Base-by-base conservation (phyloP, 345 rosid genomes). In the Brassica napus region DNA sequence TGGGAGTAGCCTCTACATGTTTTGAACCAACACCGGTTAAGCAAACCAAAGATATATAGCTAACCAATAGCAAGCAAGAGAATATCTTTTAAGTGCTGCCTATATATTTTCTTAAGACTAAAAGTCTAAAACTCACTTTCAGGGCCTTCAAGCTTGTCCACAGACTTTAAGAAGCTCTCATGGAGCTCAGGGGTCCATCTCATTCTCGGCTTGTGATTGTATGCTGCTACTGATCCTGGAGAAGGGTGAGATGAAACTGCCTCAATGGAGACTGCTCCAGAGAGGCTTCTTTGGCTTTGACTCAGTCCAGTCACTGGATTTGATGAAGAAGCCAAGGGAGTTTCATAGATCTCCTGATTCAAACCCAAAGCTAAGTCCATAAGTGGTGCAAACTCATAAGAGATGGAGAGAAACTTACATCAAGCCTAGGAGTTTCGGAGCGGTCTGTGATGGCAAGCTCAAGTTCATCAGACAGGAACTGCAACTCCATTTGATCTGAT, bases 121-220 rank as follows among this genome's bases (percentile, higher is more conserved):
- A 44, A 62, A 83, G 1, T 5, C 18, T 21, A 80, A 37, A 58
- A 83, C 97, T 86, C 82, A 91, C 98, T 94, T 76, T 94, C 98
- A 66, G 98, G 92, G 30, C 98, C 98, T 68, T 91, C 97, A 81
- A 94, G 94, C 76, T 86, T 86, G 77, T 15, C 75, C 69, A 92
- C 94, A 14, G 98, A 91, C 71, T 87, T 90, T 3, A 92, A 66
- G 80, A 89, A 89, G 68, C 84, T 62, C 64, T 89, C 94, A 9
- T 94, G 97, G 77, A 92, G 96, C 84, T 92, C 92, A 77, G 94
- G 93, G 9, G 94, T 92, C 98, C 98, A 94, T 80, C 98, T 88
- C 98, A 92, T 94, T 79, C 97, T 90, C 54, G 89, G 88, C 82
- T 89, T 94, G 79, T 82, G 92, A 4, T 82, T 86, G 9, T 86